Conservation (phyloP, 2,329 filamentous ascomycete species). For the Phialophora expanda region DNA sequence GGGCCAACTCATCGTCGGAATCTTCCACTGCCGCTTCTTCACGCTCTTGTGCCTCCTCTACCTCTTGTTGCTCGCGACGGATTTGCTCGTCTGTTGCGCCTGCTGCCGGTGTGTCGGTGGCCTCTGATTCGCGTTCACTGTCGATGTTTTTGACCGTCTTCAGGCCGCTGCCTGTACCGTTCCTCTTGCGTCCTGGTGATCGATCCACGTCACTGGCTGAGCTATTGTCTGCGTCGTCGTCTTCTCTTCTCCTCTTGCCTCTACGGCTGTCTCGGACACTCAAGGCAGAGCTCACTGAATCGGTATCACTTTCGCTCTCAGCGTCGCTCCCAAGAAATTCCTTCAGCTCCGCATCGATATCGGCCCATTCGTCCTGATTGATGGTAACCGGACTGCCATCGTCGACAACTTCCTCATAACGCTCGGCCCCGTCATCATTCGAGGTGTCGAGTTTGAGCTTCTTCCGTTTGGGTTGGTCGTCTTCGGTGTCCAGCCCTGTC, state of each 20-base stretch:
- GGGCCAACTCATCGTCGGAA: conserved; percentile 55
- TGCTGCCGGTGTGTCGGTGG: conserved; percentile 21
- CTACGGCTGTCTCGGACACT: conserved; percentile 31
- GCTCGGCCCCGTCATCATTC: conserved; percentile 51
- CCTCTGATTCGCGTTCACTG: conserved; percentile 27
- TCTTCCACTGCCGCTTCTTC: conserved; percentile 46
- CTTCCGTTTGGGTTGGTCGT: conserved; percentile 35
- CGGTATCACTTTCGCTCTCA: conserved; percentile 57
- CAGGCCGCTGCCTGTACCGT: conserved; percentile 35
- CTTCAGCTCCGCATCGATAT: conserved; percentile 72
- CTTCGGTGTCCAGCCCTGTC: conserved; percentile 35
- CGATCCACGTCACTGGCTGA: conserved; percentile 43
- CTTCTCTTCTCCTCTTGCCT: conserved; percentile 60
- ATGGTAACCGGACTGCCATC: conserved; percentile 56
- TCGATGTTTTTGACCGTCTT: conserved; percentile 31
- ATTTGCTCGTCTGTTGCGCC: conserved; percentile 39
- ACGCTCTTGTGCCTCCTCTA: conserved; percentile 42
- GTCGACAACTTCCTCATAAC: conserved; percentile 43
- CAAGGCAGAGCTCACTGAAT: conserved; percentile 45
- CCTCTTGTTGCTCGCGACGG: conserved; percentile 39
- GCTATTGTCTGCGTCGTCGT: conserved; percentile 57
- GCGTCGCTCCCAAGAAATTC: conserved; percentile 68
- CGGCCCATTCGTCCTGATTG: conserved; percentile 67
- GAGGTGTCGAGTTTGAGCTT: conserved; percentile 44
- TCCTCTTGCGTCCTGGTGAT: conserved; percentile 40